Conservation (phyloP, 176 grass and related monocot species). For the Miscanthus lutarioriparius region DNA sequence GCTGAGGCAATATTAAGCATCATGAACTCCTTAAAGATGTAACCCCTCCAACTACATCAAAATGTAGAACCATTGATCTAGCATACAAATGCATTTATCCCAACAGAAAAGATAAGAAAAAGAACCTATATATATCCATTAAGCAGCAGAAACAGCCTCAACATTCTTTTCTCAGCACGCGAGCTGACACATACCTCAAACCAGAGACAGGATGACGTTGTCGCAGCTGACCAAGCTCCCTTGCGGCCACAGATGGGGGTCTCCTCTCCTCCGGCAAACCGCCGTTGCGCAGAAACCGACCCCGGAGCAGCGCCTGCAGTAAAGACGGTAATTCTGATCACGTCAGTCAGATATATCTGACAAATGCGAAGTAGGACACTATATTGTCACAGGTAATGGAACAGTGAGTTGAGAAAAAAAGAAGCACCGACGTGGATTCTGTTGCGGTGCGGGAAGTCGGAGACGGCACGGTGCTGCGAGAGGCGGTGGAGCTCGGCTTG, state of each 20-base stretch:
- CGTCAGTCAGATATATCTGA: slow-evolving; percentile 10
- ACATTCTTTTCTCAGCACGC: background rate
- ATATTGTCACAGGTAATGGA: slow-evolving; percentile 21
- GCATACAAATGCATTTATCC: slow-evolving; percentile 20
- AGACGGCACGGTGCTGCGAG: slow-evolving; percentile 65
- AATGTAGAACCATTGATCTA: slow-evolving; percentile 30
- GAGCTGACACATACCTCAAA: slow-evolving; percentile 53
- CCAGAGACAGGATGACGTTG: slow-evolving; percentile 74
- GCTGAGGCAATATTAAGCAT: slow-evolving; percentile 18
- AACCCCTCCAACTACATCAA: slow-evolving; percentile 32
- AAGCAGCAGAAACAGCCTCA: background rate
- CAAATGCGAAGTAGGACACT: background rate
- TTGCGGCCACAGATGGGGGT: slow-evolving; percentile 57
- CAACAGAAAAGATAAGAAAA: background rate
- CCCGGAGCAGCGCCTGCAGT: slow-evolving; percentile 70
- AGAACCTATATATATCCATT: background rate
- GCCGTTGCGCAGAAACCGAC: slow-evolving; percentile 75
- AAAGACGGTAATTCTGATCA: background rate
- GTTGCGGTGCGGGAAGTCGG: slow-evolving; percentile 79
- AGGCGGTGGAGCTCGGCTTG: slow-evolving; percentile 78
- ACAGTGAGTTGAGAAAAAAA: background rate
- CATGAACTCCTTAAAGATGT: slow-evolving; percentile 9
- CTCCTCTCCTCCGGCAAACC: slow-evolving; percentile 63
- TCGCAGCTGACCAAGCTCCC: slow-evolving; percentile 83
- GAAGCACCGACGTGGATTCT: slow-evolving; percentile 73